phyloP scores from a whole-genome alignment of 108 stramenopile species.

The Skeletonema grethae region DNA sequence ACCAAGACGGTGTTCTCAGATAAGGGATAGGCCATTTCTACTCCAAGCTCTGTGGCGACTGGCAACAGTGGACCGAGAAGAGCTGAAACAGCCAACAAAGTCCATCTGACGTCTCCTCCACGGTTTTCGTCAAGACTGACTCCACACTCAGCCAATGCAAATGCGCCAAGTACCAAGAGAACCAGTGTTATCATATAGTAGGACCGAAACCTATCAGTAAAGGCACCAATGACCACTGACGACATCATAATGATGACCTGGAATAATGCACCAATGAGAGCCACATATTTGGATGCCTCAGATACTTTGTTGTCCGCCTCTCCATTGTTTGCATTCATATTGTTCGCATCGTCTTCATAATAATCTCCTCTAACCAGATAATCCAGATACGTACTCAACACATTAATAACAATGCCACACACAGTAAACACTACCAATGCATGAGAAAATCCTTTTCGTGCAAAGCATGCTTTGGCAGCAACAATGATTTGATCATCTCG shows the following conservation, averaged over 20 bases:
- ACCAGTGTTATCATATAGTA: slow-evolving; percentile 77
- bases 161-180: slow-evolving; percentile 77
- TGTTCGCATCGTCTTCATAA: not conserved
- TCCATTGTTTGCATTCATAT: slow-evolving; percentile 1
- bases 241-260: slow-evolving; percentile 87
- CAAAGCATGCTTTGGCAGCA: slow-evolving; percentile 73
- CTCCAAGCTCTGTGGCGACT: slow-evolving; percentile 82
- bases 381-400: slow-evolving; percentile 82
- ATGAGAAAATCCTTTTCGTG: slow-evolving; percentile 78
- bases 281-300: slow-evolving; percentile 74
- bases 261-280: slow-evolving; percentile 80
- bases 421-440: slow-evolving; percentile 76
- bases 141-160: slow-evolving; percentile 85
- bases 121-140: slow-evolving; percentile 79
- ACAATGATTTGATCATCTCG: slow-evolving; percentile 83
- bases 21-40: slow-evolving; percentile 83
- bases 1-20: slow-evolving; percentile 88
- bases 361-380: slow-evolving; percentile 77
- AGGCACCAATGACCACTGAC: slow-evolving; percentile 74
- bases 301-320: slow-evolving; percentile 6
- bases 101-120: slow-evolving; percentile 67
- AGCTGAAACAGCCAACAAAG: slow-evolving; percentile 73
- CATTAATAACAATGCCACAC: slow-evolving; percentile 83
- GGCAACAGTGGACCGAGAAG: slow-evolving; percentile 85
- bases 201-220: slow-evolving; percentile 76